Base-by-base conservation (phyloP, 2,329 filamentous ascomycete species). In the Cladophialophora bantiana region DNA sequence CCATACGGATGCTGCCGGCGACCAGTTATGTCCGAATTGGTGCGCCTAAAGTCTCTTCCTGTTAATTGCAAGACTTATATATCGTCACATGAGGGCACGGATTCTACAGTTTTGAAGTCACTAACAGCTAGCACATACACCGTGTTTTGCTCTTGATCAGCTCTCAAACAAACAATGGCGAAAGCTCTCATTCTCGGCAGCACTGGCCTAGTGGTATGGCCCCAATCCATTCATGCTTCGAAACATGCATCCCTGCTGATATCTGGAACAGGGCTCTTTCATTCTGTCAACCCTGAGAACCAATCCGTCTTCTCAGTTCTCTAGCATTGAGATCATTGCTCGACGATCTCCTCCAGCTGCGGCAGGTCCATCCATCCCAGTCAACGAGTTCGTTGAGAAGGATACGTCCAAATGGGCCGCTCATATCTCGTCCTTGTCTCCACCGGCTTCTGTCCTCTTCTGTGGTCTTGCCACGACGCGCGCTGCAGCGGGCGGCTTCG, bases 401-500 rank as follows among this genome's bases (percentile, higher is more conserved):
- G 91, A 96, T 77, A 88, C 87, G 1, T 77, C 85, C 7, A 84
- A 85, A 75, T 97, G 93, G 94, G 80, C 87, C 1, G 72, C 82
- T 9, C 80, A 85, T 72, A 84, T 95, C 57, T 75, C 83, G 6
- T 78, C 81, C 38, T 79, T 90, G 54, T 75, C 80, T 0, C 86
- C 89, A 0, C 69, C 82, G 0, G 88, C 91, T 0, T 77, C 82
- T 0, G 82, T 90, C 70, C 89, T 95, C 80, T 88, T 94, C 80
- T 93, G 91, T 1, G 87, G 87, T 1, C 85, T 97, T 0, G 94
- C 90, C 65, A 97, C 93, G 2, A 97, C 94, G 0, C 87, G 88
- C 57, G 90, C 83, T 0, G 83, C 84, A 12, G 93, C 93, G 0
- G 94, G 94, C 68, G 84, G 90, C 65, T 81, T 96, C 71, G 89